Percentiles rank a stretch among this genome's conserved stretches.
These are phyloP conservation scores for Lactarius pseudohatsudake DNA, from an alignment of 768 basidiomycete species.

Conservation along the genomic window DNA sequence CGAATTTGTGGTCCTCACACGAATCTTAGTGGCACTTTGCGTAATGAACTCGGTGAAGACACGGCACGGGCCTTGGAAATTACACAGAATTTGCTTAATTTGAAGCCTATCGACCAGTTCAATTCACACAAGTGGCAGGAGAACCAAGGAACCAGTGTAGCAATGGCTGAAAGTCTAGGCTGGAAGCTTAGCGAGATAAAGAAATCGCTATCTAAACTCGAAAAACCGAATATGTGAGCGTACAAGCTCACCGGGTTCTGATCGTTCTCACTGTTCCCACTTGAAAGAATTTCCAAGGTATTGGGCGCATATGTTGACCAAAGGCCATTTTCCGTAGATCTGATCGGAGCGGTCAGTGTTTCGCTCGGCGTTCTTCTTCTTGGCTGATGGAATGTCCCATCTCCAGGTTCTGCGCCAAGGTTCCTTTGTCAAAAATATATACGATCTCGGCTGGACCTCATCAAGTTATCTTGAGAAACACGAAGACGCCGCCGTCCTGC, in stretches of 20 bases:
- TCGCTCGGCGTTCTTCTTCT: neutral
- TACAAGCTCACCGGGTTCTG: neutral
- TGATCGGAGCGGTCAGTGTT: constrained; percentile 52
- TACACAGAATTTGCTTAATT: constrained; percentile 14
- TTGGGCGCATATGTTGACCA: constrained; percentile 53
- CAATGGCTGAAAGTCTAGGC: constrained; percentile 23
- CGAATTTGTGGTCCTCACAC: neutral
- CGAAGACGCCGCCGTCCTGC: constrained; percentile 43
- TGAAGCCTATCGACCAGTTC: constrained; percentile 23
- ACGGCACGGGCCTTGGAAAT: constrained; percentile 3
- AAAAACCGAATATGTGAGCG: constrained; percentile 14
- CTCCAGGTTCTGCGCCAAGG: constrained; percentile 55
- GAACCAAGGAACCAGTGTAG: constrained; percentile 12
- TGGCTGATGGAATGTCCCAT: neutral
- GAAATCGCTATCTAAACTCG: constrained; percentile 2
- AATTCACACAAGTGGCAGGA: constrained; percentile 21
- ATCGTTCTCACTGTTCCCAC: neutral
- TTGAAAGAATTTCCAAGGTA: constrained; percentile 42
- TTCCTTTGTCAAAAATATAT: constrained; percentile 54
- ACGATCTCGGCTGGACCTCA: constrained; percentile 51
- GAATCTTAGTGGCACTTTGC: constrained; percentile 14
- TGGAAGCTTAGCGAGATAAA: constrained; percentile 21
- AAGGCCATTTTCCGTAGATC: constrained; percentile 54
- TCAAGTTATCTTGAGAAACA: constrained; percentile 42
- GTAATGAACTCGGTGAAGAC: constrained; percentile 14